These are phyloP conservation scores for Wickerhamiella cacticola DNA, from an alignment of 805 yeast genomes.

Conservation along the genomic window DNA sequence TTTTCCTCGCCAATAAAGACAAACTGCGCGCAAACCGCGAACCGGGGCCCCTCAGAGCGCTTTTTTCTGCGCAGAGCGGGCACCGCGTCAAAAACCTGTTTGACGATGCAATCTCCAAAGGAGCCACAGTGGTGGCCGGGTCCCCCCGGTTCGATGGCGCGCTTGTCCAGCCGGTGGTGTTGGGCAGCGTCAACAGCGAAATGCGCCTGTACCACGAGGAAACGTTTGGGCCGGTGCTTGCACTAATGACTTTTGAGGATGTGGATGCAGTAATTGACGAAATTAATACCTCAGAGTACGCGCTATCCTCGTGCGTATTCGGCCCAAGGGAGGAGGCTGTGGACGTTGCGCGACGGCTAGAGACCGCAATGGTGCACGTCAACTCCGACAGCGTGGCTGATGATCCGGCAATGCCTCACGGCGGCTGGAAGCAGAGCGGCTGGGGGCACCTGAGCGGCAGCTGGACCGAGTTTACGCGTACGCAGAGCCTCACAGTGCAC, in stretches of 20 bases:
- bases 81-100: not conserved
- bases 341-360: not conserved
- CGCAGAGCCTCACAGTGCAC: not conserved
- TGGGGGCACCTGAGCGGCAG: not conserved
- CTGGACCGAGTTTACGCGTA: not conserved
- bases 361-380: not conserved
- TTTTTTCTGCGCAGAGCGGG: not conserved
- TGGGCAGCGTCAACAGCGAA: not conserved
- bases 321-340: not conserved
- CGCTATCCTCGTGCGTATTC: not conserved
- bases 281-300: not conserved
- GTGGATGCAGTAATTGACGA: not conserved
- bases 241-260: not conserved
- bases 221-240: not conserved
- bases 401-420: conserved; percentile 1
- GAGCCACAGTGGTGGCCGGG: not conserved
- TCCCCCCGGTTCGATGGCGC: not conserved
- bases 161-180: not conserved
- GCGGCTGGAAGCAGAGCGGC: conserved; percentile 1
- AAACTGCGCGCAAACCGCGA: not conserved
- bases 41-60: not conserved
- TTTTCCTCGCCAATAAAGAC: not conserved
- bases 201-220: not conserved
- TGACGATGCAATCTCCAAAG: not conserved
- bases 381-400: not conserved